phyloP scores from a whole-genome alignment of 768 basidiomycete species.

The Termitomyces sp. region DNA sequence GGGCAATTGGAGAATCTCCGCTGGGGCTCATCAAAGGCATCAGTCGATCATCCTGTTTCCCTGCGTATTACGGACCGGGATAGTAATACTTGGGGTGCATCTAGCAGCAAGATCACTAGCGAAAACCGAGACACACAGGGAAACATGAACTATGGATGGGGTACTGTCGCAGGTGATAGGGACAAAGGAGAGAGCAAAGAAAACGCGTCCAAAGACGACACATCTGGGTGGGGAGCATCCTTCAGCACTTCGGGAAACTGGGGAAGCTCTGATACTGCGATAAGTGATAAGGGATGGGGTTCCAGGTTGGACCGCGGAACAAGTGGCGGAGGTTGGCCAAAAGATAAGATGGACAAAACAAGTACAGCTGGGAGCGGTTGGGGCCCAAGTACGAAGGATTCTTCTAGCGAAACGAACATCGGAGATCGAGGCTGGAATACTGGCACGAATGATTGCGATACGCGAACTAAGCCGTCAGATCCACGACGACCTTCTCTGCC shows the following conservation, averaged over 20 bases:
- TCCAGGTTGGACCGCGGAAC: neutral
- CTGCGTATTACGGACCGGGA: neutral
- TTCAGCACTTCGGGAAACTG: neutral
- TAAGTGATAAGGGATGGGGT: conserved; percentile 1
- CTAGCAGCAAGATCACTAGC: neutral
- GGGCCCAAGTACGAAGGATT: neutral
- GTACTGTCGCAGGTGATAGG: neutral
- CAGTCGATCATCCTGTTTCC: neutral
- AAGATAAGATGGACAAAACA: neutral
- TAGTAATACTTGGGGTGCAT: neutral
- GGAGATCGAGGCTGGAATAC: conserved; percentile 4
- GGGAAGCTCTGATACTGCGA: neutral
- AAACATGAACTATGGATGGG: conserved; percentile 3
- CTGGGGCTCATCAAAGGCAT: conserved; percentile 4
- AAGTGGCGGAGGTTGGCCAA: neutral
- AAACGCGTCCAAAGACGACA: neutral
- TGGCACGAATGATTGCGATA: conserved; percentile 3
- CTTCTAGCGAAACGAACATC: neutral
- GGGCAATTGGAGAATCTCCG: conserved; percentile 1
- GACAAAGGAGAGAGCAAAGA: neutral
- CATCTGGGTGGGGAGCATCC: conserved; percentile 2
- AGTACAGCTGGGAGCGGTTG: neutral
- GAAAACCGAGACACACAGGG: neutral
- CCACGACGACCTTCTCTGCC: neutral
- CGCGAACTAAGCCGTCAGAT: conserved; percentile 1